Evolutionary conservation across 2,329 filamentous ascomycete species (phyloP).

Genomic region (Helotiales sp.): DNA sequence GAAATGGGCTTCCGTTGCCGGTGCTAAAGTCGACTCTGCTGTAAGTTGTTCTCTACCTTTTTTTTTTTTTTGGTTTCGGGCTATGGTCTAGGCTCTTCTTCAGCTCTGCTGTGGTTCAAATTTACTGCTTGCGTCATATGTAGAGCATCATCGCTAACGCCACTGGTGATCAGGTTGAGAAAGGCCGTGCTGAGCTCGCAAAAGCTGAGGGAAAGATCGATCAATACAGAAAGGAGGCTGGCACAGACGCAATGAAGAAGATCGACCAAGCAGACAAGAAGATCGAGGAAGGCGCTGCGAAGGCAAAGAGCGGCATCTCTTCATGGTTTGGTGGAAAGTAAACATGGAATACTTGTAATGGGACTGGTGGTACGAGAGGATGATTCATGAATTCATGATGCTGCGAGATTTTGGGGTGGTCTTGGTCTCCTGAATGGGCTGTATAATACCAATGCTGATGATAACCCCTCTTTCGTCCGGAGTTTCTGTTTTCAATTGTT

Average conservation of each 20-base stretch:
- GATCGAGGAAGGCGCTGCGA: slow-evolving; percentile 73
- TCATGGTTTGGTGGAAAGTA: slow-evolving; percentile 79
- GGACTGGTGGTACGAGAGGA: background rate
- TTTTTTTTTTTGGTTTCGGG: too few species aligned
- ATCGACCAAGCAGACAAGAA: slow-evolving; percentile 82
- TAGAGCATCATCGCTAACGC: slow-evolving; percentile 10
- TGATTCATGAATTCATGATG: background rate
- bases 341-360: slow-evolving; percentile 2
- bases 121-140: background rate
- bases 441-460: background rate
- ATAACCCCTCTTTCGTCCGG: background rate
- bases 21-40: slow-evolving; percentile 66
- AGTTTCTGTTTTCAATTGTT: too few species aligned
- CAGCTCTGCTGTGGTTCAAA: background rate
- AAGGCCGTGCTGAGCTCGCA: slow-evolving; percentile 62
- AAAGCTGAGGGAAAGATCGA: slow-evolving; percentile 62
- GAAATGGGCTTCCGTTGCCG: slow-evolving; percentile 59
- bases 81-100: too few species aligned
- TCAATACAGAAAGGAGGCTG: slow-evolving; percentile 60
- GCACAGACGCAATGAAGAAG: slow-evolving; percentile 66
- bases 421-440: background rate
- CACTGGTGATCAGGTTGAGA: slow-evolving; percentile 50
- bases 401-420: background rate
- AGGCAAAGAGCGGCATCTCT: slow-evolving; percentile 82
- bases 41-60: slow-evolving; percentile 61